phyloP scores from a whole-genome alignment of 139 green algal species.

The Micractinium conductrix region DNA sequence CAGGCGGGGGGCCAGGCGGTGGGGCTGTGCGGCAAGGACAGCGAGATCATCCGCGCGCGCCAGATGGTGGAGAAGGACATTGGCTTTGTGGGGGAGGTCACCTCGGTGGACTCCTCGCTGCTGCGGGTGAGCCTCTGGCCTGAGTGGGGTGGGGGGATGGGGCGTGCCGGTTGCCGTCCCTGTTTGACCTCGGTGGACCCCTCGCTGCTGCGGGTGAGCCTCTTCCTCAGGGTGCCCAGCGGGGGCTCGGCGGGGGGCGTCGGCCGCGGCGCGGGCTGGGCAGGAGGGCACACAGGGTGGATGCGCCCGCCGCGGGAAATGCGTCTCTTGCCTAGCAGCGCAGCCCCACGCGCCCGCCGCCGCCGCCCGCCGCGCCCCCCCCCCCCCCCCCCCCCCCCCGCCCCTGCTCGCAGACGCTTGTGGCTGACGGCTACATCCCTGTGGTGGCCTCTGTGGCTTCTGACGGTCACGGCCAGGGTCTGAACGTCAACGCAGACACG shows the following conservation, averaged over 20 bases:
- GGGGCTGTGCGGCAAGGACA: constrained; percentile 97
- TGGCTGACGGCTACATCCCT: constrained; percentile 86
- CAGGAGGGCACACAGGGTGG: too few species aligned
- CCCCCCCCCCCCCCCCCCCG: background rate
- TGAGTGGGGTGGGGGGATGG: too few species aligned
- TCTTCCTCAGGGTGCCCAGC: too few species aligned
- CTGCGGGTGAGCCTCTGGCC: constrained; percentile 22
- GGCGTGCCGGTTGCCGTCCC: too few species aligned
- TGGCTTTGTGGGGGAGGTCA: constrained; percentile 96
- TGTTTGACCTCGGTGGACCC: constrained; percentile 88
- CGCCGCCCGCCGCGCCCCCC: background rate
- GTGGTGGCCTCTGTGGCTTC: constrained; percentile 96
- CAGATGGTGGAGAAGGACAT: constrained; percentile 93
- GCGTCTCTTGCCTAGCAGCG: background rate
- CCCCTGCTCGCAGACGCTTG: constrained; percentile 67
- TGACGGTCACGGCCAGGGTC: constrained; percentile 83
- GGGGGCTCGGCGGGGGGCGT: too few species aligned
- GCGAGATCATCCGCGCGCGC: constrained; percentile 83
- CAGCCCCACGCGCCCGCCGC: background rate
- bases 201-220: constrained; percentile 28
- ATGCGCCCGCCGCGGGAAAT: background rate
- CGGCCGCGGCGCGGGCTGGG: too few species aligned
- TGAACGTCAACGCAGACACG: constrained; percentile 99
- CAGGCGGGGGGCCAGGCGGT: constrained; percentile 83
- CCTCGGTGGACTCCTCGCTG: constrained; percentile 70